Conservation (phyloP, 306 rosid species). For the Cicer yamashitae region DNA sequence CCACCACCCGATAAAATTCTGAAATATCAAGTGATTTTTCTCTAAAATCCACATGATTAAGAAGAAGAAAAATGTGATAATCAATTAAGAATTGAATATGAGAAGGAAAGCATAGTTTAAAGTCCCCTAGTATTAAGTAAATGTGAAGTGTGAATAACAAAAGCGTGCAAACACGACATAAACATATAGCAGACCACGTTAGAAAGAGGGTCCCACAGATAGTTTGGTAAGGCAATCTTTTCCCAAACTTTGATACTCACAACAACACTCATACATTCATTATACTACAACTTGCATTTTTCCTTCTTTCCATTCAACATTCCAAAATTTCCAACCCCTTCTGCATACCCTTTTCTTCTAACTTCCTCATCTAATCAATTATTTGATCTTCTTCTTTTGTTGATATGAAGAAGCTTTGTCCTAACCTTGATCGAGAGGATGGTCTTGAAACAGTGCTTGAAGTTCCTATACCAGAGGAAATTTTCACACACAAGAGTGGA, state of each 20-base stretch:
- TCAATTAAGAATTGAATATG: conserved; percentile 32
- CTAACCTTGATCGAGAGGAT: conserved; percentile 86
- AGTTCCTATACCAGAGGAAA: conserved; percentile 93
- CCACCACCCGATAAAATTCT: too few relatives aligned
- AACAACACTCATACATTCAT: background rate
- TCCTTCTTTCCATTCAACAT: conserved; percentile 45
- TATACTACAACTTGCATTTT: conserved; percentile 4
- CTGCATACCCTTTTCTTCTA: background rate
- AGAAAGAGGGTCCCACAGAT: conserved; percentile 43
- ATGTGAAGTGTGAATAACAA: conserved; percentile 40
- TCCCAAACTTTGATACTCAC: conserved; percentile 42
- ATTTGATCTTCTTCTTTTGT: background rate
- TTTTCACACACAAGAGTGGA: conserved; percentile 56
- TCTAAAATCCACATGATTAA: background rate
- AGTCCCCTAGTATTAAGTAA: conserved; percentile 28
- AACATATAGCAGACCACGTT: conserved; percentile 76
- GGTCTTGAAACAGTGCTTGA: conserved; percentile 96
- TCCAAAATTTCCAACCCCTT: background rate
- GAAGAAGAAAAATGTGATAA: background rate
- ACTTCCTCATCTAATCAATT: background rate
- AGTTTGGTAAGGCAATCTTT: conserved; percentile 53
- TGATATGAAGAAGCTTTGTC: conserved; percentile 86
- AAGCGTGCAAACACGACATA: conserved; percentile 97
- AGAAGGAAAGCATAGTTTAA: conserved; percentile 22
- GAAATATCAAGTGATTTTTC: too few relatives aligned